These are phyloP conservation scores for Rhododendron mucronatum DNA, from an alignment of 148 eudicot genomes.

Conservation along the genomic window DNA sequence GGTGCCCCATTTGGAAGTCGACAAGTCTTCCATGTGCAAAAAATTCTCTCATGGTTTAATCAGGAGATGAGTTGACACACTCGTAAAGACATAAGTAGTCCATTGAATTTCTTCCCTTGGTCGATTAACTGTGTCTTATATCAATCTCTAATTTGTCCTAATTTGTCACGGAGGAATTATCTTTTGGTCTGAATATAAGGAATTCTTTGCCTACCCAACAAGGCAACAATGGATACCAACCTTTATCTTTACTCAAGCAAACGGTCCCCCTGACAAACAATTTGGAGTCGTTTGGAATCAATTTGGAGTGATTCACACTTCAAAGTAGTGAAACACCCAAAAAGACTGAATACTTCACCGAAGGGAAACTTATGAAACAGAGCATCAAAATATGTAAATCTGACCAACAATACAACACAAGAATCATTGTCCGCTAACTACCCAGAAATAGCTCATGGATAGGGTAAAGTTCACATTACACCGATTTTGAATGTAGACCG, in stretches of 20 bases:
- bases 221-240: slow-evolving; percentile 3
- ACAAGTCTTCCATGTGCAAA: too few species aligned
- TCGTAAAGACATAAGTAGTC: not conserved
- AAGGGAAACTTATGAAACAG: not conserved
- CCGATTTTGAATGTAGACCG: not conserved
- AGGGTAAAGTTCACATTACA: not conserved
- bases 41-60: too few species aligned
- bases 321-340: not conserved
- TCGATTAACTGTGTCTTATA: not conserved
- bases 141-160: not conserved
- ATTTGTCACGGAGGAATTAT: not conserved
- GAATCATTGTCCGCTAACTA: not conserved
- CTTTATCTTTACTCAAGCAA: slow-evolving; percentile 12
- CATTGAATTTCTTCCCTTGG: not conserved
- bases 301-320: not conserved
- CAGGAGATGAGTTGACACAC: too few species aligned
- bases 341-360: not conserved
- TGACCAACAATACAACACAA: not conserved
- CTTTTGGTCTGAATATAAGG: not conserved
- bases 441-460: not conserved
- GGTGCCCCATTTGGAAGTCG: too few species aligned
- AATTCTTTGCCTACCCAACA: not conserved
- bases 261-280: not conserved
- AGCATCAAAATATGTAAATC: not conserved
- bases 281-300: not conserved